Conservation (phyloP, 2,329 filamentous ascomycete genomes). For the Oidium heveae region DNA sequence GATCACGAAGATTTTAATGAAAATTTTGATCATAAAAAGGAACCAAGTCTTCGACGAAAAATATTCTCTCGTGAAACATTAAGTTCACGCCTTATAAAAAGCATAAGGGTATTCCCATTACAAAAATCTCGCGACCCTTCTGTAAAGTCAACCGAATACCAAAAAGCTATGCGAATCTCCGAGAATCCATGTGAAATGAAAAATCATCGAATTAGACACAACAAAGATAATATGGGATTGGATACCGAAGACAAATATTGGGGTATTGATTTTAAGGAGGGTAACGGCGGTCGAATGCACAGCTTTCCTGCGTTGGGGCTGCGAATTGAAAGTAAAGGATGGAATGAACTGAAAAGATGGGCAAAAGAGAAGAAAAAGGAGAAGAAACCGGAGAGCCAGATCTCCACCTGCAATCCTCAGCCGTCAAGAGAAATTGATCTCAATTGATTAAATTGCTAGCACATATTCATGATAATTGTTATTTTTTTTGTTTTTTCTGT, state of each 20-base stretch:
- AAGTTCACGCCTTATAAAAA: neutral
- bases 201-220: neutral
- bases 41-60: neutral
- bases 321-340: neutral
- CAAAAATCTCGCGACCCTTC: neutral
- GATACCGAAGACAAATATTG: neutral
- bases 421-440: too few relatives aligned
- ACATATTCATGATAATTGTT: too few relatives aligned
- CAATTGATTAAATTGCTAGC: too few relatives aligned
- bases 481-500: too few relatives aligned
- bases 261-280: neutral
- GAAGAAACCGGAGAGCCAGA: too few relatives aligned
- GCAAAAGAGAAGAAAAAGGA: neutral
- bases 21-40: neutral
- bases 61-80: neutral
- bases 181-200: neutral
- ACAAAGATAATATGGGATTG: neutral
- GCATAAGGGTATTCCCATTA: neutral
- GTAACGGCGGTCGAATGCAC: neutral
- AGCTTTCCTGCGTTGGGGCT: neutral
- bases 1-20: constrained; percentile 15
- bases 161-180: neutral
- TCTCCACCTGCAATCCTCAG: too few relatives aligned
- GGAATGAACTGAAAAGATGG: neutral
- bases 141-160: neutral